Evolutionary conservation across 2,329 filamentous ascomycete genomes (phyloP).

Genomic region (Epichloe sp.): DNA sequence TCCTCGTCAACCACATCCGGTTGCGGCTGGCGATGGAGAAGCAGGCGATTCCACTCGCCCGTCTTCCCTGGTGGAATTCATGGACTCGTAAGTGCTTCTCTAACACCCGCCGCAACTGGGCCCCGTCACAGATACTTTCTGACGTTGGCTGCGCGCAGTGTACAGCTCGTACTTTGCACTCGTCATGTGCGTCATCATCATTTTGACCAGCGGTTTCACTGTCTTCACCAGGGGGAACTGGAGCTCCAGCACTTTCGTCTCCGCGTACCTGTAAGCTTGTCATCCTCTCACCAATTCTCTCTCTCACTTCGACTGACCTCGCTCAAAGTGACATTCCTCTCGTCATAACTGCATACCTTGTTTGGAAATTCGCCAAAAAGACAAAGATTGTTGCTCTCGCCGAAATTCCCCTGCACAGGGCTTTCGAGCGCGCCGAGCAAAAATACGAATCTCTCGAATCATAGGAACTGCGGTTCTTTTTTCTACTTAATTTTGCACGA

Average conservation of each 20-base stretch:
- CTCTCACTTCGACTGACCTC: background rate
- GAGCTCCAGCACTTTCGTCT: constrained; percentile 43
- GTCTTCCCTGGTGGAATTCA: constrained; percentile 49
- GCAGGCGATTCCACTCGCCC: constrained; percentile 36
- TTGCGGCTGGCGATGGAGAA: constrained; percentile 38
- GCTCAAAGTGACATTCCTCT: constrained; percentile 43
- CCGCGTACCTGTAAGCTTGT: constrained; percentile 44
- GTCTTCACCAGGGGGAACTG: constrained; percentile 49
- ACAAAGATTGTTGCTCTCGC: constrained; percentile 40
- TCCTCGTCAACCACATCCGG: constrained; percentile 47
- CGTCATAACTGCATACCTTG: constrained; percentile 39
- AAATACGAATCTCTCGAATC: constrained; percentile 5
- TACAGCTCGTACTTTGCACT: constrained; percentile 50
- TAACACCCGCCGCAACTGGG: background rate
- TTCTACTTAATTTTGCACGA: background rate
- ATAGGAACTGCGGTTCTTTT: constrained; percentile 2
- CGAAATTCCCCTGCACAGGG: constrained; percentile 37
- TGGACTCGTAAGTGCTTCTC: constrained; percentile 39
- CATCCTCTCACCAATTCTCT: background rate
- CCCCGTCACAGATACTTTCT: constrained; percentile 1
- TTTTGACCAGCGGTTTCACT: constrained; percentile 57
- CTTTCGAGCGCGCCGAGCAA: constrained; percentile 33
- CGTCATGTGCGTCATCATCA: constrained; percentile 46
- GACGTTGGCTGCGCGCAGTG: constrained; percentile 20
- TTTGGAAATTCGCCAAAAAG: constrained; percentile 54